Percentiles rank a stretch among this genome's conserved stretches.
These are phyloP conservation scores for Heliamphora pulchella DNA, from an alignment of 179 eudicot species.

Conservation along the genomic window DNA sequence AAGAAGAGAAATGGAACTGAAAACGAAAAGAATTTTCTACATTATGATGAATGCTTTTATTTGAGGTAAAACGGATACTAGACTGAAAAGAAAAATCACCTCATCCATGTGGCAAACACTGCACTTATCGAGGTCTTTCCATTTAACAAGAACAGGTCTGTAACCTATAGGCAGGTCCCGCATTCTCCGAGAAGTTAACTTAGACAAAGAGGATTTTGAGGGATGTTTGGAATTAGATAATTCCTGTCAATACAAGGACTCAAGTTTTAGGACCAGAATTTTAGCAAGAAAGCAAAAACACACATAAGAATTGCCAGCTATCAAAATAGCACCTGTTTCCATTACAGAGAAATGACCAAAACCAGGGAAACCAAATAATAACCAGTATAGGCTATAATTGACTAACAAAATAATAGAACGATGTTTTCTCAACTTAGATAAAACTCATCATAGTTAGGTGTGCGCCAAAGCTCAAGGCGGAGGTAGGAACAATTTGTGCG, in stretches of 20 bases:
- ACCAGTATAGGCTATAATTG: background rate
- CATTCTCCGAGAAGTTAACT: conserved; percentile 30
- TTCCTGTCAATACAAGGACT: conserved; percentile 41
- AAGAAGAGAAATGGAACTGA: background rate
- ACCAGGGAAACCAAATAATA: conserved; percentile 6
- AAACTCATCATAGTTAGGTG: no score
- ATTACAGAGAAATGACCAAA: background rate
- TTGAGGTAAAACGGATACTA: background rate
- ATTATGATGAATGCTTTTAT: background rate
- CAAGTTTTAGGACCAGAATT: conserved; percentile 1
- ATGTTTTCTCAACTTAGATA: no score
- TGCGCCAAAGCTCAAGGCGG: no score
- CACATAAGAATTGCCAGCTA: background rate
- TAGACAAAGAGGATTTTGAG: conserved; percentile 31
- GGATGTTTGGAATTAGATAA: conserved; percentile 35
- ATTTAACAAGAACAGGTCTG: conserved; percentile 63
- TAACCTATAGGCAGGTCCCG: conserved; percentile 48
- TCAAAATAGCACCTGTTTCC: background rate
- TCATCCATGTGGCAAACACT: conserved; percentile 99
- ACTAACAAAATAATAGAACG: no score
- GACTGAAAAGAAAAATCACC: conserved; percentile 34
- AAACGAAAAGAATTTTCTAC: background rate
- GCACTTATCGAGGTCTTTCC: conserved; percentile 98
- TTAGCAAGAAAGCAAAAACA: background rate
- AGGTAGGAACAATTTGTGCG: no score